phyloP scores from a whole-genome alignment of 495 filamentous ascomycete genomes.

The Xylaria acuta region DNA sequence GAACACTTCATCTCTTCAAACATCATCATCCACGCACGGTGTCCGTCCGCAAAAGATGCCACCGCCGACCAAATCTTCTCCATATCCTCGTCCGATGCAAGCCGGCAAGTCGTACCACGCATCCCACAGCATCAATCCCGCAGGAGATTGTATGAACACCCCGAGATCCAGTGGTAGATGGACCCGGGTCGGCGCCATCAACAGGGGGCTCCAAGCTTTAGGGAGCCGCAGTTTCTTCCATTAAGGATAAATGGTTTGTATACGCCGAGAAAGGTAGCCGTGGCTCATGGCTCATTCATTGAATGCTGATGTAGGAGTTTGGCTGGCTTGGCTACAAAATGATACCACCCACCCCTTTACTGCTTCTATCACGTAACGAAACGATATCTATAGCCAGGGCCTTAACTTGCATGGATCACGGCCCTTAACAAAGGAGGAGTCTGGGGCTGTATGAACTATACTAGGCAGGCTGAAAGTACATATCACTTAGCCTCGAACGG shows the following conservation, averaged over 20 bases:
- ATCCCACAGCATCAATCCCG: slow-evolving; percentile 29
- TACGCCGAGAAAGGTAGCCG: background rate
- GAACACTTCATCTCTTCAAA: slow-evolving; percentile 27
- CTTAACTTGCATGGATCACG: slow-evolving; percentile 16
- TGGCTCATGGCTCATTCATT: background rate
- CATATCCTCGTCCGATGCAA: slow-evolving; percentile 35
- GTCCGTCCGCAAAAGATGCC: slow-evolving; percentile 28
- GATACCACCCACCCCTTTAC: slow-evolving; percentile 37
- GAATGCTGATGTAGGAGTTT: slow-evolving; percentile 15
- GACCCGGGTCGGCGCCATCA: slow-evolving; percentile 42
- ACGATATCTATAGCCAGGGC: slow-evolving; percentile 21
- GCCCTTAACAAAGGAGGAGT: slow-evolving; percentile 5
- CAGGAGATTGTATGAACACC: slow-evolving; percentile 35
- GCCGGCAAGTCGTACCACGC: slow-evolving; percentile 37
- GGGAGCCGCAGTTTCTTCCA: slow-evolving; percentile 53
- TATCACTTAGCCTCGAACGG: slow-evolving; percentile 18
- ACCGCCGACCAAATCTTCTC: slow-evolving; percentile 33
- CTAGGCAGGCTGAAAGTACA: background rate
- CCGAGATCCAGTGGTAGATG: slow-evolving; percentile 39
- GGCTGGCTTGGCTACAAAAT: slow-evolving; percentile 31
- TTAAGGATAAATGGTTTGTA: slow-evolving; percentile 30
- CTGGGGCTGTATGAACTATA: slow-evolving; percentile 3
- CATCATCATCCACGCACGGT: slow-evolving; percentile 28
- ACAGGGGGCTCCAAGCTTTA: slow-evolving; percentile 49
- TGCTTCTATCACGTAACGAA: slow-evolving; percentile 19